A percentile compares a stretch with the other conserved stretches of the same genome.
Evolutionary conservation across 805 yeast genomes (phyloP).

Genomic region (Peterozyma xylosa): DNA sequence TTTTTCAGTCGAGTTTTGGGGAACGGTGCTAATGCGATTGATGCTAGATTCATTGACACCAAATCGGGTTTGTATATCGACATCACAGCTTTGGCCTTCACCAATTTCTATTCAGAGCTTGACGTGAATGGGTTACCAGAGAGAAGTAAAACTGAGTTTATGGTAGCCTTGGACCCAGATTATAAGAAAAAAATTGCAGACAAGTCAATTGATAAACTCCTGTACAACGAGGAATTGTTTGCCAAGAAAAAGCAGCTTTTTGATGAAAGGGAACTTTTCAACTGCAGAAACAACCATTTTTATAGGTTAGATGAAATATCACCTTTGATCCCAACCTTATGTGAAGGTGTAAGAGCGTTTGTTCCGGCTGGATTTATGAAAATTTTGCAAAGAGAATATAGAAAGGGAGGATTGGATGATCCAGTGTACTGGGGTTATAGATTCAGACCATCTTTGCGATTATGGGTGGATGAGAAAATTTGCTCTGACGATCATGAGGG

Average conservation of each 20-base stretch:
- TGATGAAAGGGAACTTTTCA: constrained; percentile 22
- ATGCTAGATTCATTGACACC: constrained; percentile 60
- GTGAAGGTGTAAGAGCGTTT: constrained; percentile 50
- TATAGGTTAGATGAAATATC: constrained; percentile 34
- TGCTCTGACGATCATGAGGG: constrained; percentile 19
- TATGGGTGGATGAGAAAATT: constrained; percentile 39
- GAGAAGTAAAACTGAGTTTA: constrained; percentile 5
- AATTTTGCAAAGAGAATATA: constrained; percentile 43
- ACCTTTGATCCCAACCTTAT: constrained; percentile 39
- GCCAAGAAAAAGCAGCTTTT: constrained; percentile 14
- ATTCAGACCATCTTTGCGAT: constrained; percentile 42
- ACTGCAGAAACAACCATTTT: constrained; percentile 53
- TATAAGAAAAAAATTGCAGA: constrained; percentile 9
- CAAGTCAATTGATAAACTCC: constrained; percentile 9
- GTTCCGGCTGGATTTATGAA: constrained; percentile 38
- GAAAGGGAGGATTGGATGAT: constrained; percentile 24
- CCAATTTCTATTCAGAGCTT: constrained; percentile 15
- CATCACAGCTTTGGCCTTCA: constrained; percentile 50
- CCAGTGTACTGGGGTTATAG: constrained; percentile 31
- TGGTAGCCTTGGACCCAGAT: constrained; percentile 12
- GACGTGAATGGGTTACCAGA: constrained; percentile 13
- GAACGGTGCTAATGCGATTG: constrained; percentile 50
- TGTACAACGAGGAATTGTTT: constrained; percentile 11
- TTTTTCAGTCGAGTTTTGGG: constrained; percentile 43
- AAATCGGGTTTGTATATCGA: constrained; percentile 61